Evolutionary conservation across 2,329 filamentous ascomycete genomes (phyloP), one percentile per base, ranked within the genome.

Genomic region (Elsinoe australis): DNA sequence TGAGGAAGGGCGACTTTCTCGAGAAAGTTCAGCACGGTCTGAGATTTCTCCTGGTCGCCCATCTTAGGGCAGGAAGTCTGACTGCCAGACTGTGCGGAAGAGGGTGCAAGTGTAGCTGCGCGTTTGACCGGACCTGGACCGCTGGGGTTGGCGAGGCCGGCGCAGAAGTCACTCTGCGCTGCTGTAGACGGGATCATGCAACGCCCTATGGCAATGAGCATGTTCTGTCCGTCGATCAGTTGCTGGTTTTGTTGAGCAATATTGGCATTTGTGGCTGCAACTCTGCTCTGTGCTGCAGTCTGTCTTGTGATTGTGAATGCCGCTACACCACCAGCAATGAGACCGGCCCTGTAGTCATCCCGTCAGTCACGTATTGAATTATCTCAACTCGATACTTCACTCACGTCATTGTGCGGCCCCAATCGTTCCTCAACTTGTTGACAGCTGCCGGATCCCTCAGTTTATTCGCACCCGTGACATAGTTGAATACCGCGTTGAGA

Each of bases 391-490:
- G n/a, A n/a, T n/a, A n/a, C n/a, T n/a, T 12, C 14, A 32, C 39
- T 44, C 9, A 44, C 39, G 39, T 32, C 7, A 44, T 14, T 2
- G 39, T 31, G 5, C 39, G 39, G 31, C 39, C 15, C 39, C 39
- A 44, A 32, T 44, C 39, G 17, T 44, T 44, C 17, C 39, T 21
- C 5, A 44, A 19, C 15, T 44, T 44, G 39, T 31, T 44, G 4
- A 32, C 28, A 14, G 39, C 39, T 17, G 39, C 26, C 7, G 39
- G 39, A 31, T 44, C 39, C 9, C 15, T 2, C 24, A 44, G 17
- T 8, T 8, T 26, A 32, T 26, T 24, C 4, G 39, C 39, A n/a
- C 39, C 39, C 6, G 39, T 44, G 39, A 44, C 28, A 6, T 44
- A 28, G 15, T 44, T 44, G 26, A 44, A 44, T 4, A 32, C 39